Base-by-base conservation (phyloP, 495 filamentous ascomycete species). In the Extremus antarcticus region DNA sequence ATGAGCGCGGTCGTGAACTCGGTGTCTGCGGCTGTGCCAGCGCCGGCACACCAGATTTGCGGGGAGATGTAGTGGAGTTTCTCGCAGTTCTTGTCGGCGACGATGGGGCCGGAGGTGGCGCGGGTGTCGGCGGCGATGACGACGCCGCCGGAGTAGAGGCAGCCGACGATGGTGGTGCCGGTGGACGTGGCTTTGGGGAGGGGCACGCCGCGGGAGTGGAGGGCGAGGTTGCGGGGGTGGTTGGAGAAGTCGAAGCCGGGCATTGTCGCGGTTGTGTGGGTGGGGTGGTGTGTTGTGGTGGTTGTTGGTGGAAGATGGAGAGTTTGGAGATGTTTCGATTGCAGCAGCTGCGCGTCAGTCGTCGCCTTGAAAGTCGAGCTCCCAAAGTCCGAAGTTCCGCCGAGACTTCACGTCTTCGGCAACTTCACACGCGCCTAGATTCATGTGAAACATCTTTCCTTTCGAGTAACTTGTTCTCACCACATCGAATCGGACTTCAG, bases 1-100 rank as follows among this genome's bases (percentile, higher is more conserved):
- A 99, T 95, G 68, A 99, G 82, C 62, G 94, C 83, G 49, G 92
- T 99, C 58, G 94, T 97, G 78, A 99, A 99, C 73, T 99, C 92
- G 57, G 92, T 99, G 72, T 99, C 94, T 58, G 94, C 92, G 58
- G 92, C 92, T 41, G 92, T 99, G 72, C 92, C 92, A 55, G 92
- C 94, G 63, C 94, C 94, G 15, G 94, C 94, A 75, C 94, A 99
- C 94, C 92, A 99, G 75, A 99, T 99, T 72, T 96, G 89, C 53
- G 94, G 89, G 11, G 92, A 77, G 71, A 97, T 99, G 78, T 94
- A 99, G 74, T 99, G 94, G 49, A 99, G 82, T 77, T 99, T 99
- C 73, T 99, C 88, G 74, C 94, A 99, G 82, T 99, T 99, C 87
- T 99, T 99, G 82, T 99, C 94, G 67, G 94, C 94, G 64, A 99